These are phyloP conservation scores for Alternaria incomplexa DNA, from an alignment of 2,329 filamentous ascomycete genomes.

Conservation along the genomic window DNA sequence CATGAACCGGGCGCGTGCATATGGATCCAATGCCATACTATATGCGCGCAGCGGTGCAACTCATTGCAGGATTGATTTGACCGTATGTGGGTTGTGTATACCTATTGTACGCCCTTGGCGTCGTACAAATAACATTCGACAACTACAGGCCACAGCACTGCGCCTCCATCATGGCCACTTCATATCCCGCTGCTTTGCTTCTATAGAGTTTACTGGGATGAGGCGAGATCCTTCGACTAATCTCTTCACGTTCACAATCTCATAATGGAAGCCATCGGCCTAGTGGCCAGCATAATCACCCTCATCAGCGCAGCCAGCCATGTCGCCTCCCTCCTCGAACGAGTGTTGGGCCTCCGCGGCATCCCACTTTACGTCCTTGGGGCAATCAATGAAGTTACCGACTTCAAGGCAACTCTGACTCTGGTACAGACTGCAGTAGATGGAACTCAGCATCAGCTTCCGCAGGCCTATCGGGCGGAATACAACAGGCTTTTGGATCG, in stretches of 20 bases:
- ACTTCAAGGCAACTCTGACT: neutral
- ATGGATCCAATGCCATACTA: neutral
- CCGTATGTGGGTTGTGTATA: neutral
- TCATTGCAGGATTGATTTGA: neutral
- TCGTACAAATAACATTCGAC: neutral
- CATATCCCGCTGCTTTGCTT: neutral
- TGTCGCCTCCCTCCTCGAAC: neutral
- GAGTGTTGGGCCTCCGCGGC: neutral
- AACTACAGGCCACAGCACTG: neutral
- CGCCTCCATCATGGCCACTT: neutral
- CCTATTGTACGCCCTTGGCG: neutral
- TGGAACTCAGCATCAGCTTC: neutral
- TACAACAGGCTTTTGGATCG: neutral
- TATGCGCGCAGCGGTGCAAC: neutral
- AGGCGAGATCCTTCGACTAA: rapidly evolving
- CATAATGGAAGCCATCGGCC: neutral
- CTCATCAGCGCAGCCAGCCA: neutral
- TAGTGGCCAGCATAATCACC: neutral
- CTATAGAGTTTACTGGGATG: neutral
- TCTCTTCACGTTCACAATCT: rapidly evolving
- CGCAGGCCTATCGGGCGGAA: neutral
- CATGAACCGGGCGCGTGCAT: neutral
- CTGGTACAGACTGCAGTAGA: neutral
- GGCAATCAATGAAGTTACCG: neutral
- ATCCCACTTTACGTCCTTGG: neutral